These are phyloP conservation scores for Rhodofomes roseus DNA, from an alignment of 1,284 basidiomycete genomes.

Conservation along the genomic window DNA sequence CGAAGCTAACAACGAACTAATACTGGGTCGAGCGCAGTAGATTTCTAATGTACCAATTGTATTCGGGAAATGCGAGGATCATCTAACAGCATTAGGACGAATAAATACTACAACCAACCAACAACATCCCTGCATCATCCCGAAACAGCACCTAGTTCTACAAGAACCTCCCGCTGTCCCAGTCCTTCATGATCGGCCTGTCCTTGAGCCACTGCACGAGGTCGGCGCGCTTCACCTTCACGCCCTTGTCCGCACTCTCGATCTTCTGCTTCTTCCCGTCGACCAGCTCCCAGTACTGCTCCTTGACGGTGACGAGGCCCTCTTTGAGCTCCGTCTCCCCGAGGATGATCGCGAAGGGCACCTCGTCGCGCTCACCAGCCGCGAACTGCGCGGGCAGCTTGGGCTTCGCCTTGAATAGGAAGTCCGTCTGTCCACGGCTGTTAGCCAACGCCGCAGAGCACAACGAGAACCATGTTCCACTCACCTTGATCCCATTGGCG, in stretches of 20 bases:
- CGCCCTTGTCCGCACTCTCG: constrained; percentile 62
- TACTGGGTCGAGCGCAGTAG: background rate
- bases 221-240: constrained; percentile 62
- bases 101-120: background rate
- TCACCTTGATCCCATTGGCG: constrained; percentile 85
- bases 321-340: constrained; percentile 84
- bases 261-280: constrained; percentile 73
- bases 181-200: constrained; percentile 43
- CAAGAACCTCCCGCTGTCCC: constrained; percentile 38
- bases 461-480: constrained; percentile 11
- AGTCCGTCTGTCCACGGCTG: constrained; percentile 67
- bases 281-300: constrained; percentile 81
- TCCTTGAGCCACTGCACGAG: constrained; percentile 69
- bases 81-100: constrained; percentile 1
- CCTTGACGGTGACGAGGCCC: constrained; percentile 88
- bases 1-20: background rate
- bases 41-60: constrained; percentile 2
- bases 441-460: background rate
- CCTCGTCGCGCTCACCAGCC: constrained; percentile 88
- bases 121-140: background rate
- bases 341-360: constrained; percentile 89
- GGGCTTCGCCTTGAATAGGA: constrained; percentile 90
- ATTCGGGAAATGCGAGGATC: background rate
- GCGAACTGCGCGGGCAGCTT: constrained; percentile 87
- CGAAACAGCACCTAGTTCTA: background rate